A percentile compares a stretch with the other conserved stretches of the same genome.
Evolutionary conservation across 78 protist species (phyloP).

Genomic region (Diacronema lutheri): DNA sequence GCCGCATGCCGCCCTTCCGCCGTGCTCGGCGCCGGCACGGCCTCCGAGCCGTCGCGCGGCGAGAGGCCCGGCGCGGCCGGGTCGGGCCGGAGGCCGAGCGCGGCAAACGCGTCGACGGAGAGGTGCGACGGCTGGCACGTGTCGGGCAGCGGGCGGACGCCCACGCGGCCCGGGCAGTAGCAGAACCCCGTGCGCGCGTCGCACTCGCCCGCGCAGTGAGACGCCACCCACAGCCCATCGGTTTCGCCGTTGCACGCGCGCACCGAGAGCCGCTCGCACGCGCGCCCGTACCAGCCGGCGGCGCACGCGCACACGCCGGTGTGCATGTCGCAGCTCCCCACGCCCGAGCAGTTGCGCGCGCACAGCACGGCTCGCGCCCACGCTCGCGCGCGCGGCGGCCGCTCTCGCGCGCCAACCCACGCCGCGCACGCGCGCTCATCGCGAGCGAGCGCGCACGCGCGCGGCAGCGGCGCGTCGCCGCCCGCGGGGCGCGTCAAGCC

Average conservation of each 20-base stretch:
- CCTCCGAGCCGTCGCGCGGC: too few species aligned
- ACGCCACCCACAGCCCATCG: background rate
- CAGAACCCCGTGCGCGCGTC: background rate
- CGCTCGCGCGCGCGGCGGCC: too few species aligned
- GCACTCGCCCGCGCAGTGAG: conserved; percentile 10
- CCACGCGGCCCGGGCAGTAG: background rate
- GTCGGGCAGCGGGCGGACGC: background rate
- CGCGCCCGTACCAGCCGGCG: background rate
- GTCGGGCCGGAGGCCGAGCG: background rate
- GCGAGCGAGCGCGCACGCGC: too few species aligned
- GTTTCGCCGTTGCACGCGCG: background rate
- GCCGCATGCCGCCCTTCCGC: too few species aligned
- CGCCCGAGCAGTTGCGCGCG: background rate
- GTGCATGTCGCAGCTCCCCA: background rate
- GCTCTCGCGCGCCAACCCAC: too few species aligned
- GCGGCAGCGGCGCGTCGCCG: too few species aligned
- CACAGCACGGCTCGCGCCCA: too few species aligned
- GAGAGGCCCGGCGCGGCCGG: background rate
- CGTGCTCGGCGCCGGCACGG: too few species aligned
- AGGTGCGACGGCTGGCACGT: background rate
- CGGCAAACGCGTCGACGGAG: background rate
- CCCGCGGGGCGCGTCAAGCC: too few species aligned
- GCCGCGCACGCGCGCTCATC: too few species aligned
- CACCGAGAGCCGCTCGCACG: background rate
- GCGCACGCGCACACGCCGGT: conserved; percentile 6